Percentiles rank a stretch among this genome's conserved stretches.
Conservation (phyloP, 257 asterid genomes). For the Parsonsia alboflavescens region DNA sequence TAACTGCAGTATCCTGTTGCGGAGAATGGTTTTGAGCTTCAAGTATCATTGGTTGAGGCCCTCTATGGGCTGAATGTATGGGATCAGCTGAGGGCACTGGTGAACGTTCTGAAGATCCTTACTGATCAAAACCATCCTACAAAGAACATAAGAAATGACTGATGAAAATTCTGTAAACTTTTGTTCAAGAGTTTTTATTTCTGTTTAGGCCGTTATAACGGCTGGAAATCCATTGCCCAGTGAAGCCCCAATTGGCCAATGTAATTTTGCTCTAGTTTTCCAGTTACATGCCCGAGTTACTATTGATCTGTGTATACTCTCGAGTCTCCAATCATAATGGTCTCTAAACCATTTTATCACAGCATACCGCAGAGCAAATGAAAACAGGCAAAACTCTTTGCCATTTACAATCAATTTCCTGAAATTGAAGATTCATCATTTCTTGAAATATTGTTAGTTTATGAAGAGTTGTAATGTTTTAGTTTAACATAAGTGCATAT, state of each 20-base stretch:
- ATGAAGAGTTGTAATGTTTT: too few relatives aligned
- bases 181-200: too few relatives aligned
- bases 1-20: conserved; percentile 72
- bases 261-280: not conserved
- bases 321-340: not conserved
- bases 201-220: not conserved
- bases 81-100: conserved; percentile 76
- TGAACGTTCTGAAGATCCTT: conserved; percentile 65
- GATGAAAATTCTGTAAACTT: not conserved
- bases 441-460: not conserved
- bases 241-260: not conserved
- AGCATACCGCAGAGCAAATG: not conserved
- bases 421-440: not conserved
- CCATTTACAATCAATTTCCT: not conserved
- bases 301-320: not conserved
- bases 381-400: not conserved
- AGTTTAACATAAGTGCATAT: not conserved
- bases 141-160: conserved; percentile 33
- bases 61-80: conserved; percentile 69
- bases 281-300: not conserved
- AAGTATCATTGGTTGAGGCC: conserved; percentile 66
- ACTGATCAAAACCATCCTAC: conserved; percentile 47
- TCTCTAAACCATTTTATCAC: not conserved
- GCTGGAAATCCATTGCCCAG: not conserved
- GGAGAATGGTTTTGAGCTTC: conserved; percentile 77